Percentiles rank a stretch among this genome's conserved stretches.
phyloP scores from a whole-genome alignment of 148 eudicot species.

The Chenopodium album region DNA sequence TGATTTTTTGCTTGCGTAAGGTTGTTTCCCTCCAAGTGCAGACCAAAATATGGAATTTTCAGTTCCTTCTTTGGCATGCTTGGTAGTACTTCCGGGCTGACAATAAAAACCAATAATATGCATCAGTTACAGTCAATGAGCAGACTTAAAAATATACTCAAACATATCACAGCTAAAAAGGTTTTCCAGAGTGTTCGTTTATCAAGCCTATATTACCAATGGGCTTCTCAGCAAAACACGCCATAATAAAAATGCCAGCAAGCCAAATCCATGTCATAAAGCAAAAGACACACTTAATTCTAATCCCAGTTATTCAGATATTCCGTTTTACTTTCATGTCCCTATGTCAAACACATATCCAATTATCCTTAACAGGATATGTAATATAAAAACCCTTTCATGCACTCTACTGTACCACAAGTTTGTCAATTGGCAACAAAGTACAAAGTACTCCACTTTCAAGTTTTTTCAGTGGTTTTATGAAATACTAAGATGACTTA shows the following conservation, averaged over 20 bases:
- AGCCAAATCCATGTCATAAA: background rate
- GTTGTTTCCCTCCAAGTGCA: slow-evolving; percentile 92
- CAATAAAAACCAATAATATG: slow-evolving; percentile 8
- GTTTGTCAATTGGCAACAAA: background rate
- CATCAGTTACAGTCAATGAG: slow-evolving; percentile 10
- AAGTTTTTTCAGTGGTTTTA: background rate
- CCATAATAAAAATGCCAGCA: background rate
- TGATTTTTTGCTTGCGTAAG: slow-evolving; percentile 70
- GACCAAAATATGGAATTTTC: slow-evolving; percentile 94
- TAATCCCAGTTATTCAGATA: background rate
- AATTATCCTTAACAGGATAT: background rate
- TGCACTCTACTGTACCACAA: background rate
- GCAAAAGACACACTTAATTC: background rate
- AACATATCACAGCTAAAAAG: background rate
- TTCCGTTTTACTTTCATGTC: background rate
- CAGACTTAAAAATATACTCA: background rate
- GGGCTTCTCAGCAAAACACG: background rate
- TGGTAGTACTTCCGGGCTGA: slow-evolving; percentile 75
- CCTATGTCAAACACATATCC: background rate
- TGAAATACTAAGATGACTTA: background rate
- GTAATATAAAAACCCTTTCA: background rate
- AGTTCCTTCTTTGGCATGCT: slow-evolving; percentile 97
- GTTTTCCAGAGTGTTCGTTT: background rate
- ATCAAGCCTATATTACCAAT: background rate
- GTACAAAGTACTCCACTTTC: background rate